Percentiles rank a stretch among this genome's conserved stretches.
phyloP scores from a whole-genome alignment of 345 rosid species.

The Moricandia arvensis region DNA sequence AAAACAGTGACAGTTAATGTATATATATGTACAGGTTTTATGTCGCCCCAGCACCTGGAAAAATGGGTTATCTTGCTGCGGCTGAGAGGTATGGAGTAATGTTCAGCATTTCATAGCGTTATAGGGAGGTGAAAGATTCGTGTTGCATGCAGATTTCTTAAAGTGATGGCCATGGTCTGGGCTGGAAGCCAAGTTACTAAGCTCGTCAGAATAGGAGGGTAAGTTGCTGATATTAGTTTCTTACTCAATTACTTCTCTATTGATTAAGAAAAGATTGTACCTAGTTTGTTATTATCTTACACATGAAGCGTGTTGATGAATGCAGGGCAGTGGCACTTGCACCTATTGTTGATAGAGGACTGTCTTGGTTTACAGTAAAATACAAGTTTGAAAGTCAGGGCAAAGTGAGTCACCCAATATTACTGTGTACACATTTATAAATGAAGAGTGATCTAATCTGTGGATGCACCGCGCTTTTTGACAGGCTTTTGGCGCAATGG shows the following conservation, averaged over 20 bases:
- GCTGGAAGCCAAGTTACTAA: constrained; percentile 97
- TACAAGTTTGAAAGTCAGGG: constrained; percentile 69
- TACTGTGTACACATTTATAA: background rate
- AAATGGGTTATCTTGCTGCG: constrained; percentile 77
- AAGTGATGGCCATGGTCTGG: constrained; percentile 97
- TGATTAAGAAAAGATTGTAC: background rate
- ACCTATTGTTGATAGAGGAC: constrained; percentile 76
- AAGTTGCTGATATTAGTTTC: constrained; percentile 36
- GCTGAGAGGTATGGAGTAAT: constrained; percentile 58
- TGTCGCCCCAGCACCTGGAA: constrained; percentile 80
- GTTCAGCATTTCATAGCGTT: constrained; percentile 11
- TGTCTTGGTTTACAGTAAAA: constrained; percentile 75
- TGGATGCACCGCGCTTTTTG: constrained; percentile 11
- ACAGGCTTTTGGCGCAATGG: constrained; percentile 70
- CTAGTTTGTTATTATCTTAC: too few species aligned
- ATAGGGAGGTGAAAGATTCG: constrained; percentile 13
- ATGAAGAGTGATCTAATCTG: background rate
- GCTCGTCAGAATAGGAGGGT: constrained; percentile 87
- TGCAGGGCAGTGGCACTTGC: constrained; percentile 94
- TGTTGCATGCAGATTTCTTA: constrained; percentile 63
- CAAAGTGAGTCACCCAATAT: constrained; percentile 47
- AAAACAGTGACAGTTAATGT: background rate
- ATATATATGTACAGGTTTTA: constrained; percentile 57
- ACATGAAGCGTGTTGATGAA: constrained; percentile 8
- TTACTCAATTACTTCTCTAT: too few species aligned